Base-by-base conservation (phyloP, 352 stramenopile species). In the Phytophthora ramorum region DNA sequence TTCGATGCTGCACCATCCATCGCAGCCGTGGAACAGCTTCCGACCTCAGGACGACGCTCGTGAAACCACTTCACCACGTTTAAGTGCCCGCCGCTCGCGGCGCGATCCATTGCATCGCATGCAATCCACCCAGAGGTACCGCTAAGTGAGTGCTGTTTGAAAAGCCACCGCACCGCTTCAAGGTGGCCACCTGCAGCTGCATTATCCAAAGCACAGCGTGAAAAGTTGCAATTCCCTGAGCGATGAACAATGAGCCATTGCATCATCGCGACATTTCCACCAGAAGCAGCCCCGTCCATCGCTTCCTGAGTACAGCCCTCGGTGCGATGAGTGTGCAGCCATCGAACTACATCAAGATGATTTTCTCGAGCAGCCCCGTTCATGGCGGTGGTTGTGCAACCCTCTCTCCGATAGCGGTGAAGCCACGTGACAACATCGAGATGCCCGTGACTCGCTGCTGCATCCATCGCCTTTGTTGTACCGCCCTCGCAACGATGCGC, bases 21-120 rank as follows among this genome's bases (percentile, higher is more conserved):
- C 16, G 74, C 74, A 30, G 57, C 65, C 5, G 58, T 65, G 7
- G 69, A 69, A 28, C 71, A 77, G 47, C 63, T 63, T 26, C 65
- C 59, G 13, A 61, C 13, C 48, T 78, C 63, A n/a, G 45, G 44
- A 13, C 57, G 67, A 52, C 22, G 53, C 8, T 63, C 34, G 12
- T 82, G 71, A 22, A 82, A 53, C 61, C 62, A 82, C 28, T 63
- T 62, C 1, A 76, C 71, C 3, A 82, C 70, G 3, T 69, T 53
- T 24, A 82, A 35, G 12, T 76, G 69, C 0, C 74, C 71, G 45
- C 60, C 53, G 7, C 55, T 73, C 2, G 74, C 67, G 7, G 74
- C 74, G 12, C 55, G 37, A 46, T 82, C 67, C 74, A 82, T 75
- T 16, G 71, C 71, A 24, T 66, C 52, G 40, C 44, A 64, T 16